phyloP scores from a whole-genome alignment of 768 basidiomycete species.

The Suillus decipiens region DNA sequence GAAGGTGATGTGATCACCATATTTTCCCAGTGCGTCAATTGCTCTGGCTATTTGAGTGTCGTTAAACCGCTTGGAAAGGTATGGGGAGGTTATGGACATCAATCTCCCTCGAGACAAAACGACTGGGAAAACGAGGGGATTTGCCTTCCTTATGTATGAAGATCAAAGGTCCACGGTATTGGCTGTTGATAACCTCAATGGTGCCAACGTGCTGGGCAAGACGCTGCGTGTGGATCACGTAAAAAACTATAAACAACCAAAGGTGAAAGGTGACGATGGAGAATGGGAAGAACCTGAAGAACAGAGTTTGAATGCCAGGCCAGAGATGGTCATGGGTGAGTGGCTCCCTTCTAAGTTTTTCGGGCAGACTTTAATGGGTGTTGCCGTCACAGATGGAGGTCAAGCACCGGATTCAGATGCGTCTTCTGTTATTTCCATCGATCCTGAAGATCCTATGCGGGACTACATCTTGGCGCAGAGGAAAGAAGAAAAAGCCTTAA shows the following conservation, averaged over 20 bases:
- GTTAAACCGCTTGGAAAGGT: slow-evolving; percentile 48
- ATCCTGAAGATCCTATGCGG: slow-evolving; percentile 97
- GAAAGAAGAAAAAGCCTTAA: slow-evolving; percentile 65
- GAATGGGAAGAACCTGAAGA: slow-evolving; percentile 85
- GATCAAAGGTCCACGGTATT: slow-evolving; percentile 95
- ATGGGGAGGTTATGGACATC: slow-evolving; percentile 94
- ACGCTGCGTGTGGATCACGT: slow-evolving; percentile 93
- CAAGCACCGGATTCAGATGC: slow-evolving; percentile 66
- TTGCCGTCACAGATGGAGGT: slow-evolving; percentile 43
- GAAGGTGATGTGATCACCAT: slow-evolving; percentile 98
- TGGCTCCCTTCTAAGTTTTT: slow-evolving; percentile 10
- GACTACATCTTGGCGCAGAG: slow-evolving; percentile 83
- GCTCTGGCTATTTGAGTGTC: slow-evolving; percentile 8
- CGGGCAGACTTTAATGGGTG: not conserved
- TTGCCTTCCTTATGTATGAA: slow-evolving; percentile 98
- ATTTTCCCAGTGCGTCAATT: slow-evolving; percentile 85
- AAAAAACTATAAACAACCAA: slow-evolving; percentile 89
- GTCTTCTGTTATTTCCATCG: slow-evolving; percentile 67
- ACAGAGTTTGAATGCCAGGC: slow-evolving; percentile 86
- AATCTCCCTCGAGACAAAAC: slow-evolving; percentile 94
- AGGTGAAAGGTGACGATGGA: slow-evolving; percentile 74
- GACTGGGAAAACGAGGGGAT: slow-evolving; percentile 88
- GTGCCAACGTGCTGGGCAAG: slow-evolving; percentile 82
- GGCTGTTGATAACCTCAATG: slow-evolving; percentile 98
- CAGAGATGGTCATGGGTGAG: slow-evolving; percentile 65